phyloP scores from a whole-genome alignment of 306 rosid genomes.

The Leucaena leucocephala region DNA sequence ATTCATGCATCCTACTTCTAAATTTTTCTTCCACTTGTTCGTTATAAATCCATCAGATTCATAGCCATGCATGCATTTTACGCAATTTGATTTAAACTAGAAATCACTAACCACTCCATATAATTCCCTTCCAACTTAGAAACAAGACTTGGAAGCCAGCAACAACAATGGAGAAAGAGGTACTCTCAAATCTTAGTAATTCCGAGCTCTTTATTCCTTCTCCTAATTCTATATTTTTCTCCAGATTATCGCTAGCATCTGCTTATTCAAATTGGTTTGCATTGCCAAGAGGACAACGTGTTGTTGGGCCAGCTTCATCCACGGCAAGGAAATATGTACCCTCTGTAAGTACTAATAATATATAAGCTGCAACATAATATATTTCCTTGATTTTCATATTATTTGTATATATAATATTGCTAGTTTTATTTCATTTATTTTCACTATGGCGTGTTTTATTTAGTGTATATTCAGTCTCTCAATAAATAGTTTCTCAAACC shows the following conservation, averaged over 20 bases:
- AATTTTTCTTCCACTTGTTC: not conserved
- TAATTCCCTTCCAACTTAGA: not conserved
- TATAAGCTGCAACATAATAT: not conserved
- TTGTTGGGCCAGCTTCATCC: not conserved
- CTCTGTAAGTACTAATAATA: not conserved
- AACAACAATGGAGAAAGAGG: not conserved
- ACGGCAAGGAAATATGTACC: not conserved
- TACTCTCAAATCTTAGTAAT: not conserved
- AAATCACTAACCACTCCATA: not conserved
- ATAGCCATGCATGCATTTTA: not conserved
- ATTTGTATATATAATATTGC: not conserved
- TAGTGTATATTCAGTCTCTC: not conserved
- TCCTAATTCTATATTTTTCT: not conserved
- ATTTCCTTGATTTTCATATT: too few relatives aligned
- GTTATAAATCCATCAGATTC: not conserved
- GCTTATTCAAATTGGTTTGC: not conserved
- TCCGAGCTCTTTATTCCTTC: not conserved
- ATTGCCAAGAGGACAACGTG: too few relatives aligned
- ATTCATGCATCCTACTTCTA: not conserved
- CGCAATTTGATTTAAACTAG: not conserved
- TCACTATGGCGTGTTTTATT: not conserved
- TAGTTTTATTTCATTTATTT: not conserved
- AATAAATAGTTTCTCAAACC: not conserved
- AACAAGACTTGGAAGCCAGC: not conserved
- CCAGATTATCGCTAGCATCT: not conserved